phyloP scores from a whole-genome alignment of 352 stramenopile species.

The Globisporangium middletonii region DNA sequence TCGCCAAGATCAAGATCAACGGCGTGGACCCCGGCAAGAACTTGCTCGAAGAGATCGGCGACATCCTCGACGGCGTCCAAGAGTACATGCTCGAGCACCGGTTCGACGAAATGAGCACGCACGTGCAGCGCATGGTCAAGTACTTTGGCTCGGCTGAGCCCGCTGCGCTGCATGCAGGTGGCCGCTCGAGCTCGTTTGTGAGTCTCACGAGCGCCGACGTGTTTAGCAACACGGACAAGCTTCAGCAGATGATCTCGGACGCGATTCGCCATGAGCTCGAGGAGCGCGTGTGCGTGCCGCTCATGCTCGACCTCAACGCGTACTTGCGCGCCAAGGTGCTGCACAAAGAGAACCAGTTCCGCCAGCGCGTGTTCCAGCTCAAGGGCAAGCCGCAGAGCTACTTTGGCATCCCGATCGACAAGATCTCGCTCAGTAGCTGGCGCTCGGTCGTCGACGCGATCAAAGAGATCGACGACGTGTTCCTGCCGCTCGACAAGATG shows the following conservation, averaged over 20 bases:
- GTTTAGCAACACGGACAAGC: conserved; percentile 64
- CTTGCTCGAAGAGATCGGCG: conserved; percentile 63
- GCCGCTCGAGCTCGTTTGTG: conserved; percentile 62
- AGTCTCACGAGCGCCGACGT: conserved; percentile 52
- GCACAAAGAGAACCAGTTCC: conserved; percentile 74
- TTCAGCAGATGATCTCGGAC: conserved; percentile 74
- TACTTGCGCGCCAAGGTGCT: conserved; percentile 43
- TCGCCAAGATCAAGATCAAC: conserved; percentile 47
- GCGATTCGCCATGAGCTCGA: conserved; percentile 80
- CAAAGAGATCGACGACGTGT: conserved; percentile 79
- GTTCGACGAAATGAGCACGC: conserved; percentile 67
- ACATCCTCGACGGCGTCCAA: conserved; percentile 77
- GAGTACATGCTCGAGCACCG: conserved; percentile 86
- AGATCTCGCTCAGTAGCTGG: conserved; percentile 79
- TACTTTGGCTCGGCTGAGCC: conserved; percentile 18
- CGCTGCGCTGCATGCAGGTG: conserved; percentile 6
- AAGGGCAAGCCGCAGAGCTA: conserved; percentile 72
- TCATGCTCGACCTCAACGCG: conserved; percentile 53
- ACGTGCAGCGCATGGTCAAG: conserved; percentile 61
- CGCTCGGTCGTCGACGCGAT: conserved; percentile 60
- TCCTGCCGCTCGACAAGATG: conserved; percentile 80
- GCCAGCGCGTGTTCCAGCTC: conserved; percentile 53
- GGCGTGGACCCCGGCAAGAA: conserved; percentile 42
- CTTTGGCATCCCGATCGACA: conserved; percentile 74
- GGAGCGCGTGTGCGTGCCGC: conserved; percentile 70